Evolutionary conservation across 2,329 filamentous ascomycete species (phyloP).

Genomic region (Nannizziopsis arthrosporioides): DNA sequence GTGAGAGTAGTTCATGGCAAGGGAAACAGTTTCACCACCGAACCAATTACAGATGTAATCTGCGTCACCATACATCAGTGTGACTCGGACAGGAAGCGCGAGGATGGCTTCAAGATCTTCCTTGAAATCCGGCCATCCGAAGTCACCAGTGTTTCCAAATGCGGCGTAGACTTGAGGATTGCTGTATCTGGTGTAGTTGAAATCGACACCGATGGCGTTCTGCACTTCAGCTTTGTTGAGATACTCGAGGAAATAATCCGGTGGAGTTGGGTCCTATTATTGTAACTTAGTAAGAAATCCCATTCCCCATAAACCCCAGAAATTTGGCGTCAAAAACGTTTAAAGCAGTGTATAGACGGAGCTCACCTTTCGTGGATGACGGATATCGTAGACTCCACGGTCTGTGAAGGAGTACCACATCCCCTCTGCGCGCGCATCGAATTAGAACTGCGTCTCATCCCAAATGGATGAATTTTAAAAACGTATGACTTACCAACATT

Average conservation of each 20-base stretch:
- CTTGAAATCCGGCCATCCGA: conserved; percentile 4
- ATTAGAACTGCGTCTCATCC: background rate
- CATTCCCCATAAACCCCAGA: too few relatives aligned
- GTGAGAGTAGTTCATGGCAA: conserved; percentile 6
- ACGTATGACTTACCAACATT: conserved; percentile 36
- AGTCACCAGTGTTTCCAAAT: conserved; percentile 39
- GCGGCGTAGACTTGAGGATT: conserved; percentile 38
- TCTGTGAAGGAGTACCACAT: conserved; percentile 45
- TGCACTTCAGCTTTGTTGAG: conserved; percentile 50
- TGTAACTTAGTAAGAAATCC: conserved; percentile 10
- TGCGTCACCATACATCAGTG: conserved; percentile 8
- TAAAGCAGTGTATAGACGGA: background rate
- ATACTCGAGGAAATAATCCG: conserved; percentile 50
- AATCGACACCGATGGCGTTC: conserved; percentile 48
- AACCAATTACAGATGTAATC: conserved; percentile 11
- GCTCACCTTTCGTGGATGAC: conserved; percentile 36
- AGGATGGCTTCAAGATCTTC: conserved; percentile 6
- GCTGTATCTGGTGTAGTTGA: conserved; percentile 45
- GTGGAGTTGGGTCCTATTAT: conserved; percentile 49
- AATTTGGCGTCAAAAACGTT: too few relatives aligned
- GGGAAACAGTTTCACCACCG: conserved; percentile 6
- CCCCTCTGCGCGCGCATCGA: conserved; percentile 12
- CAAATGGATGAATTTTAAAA: too few relatives aligned
- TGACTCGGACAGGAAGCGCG: conserved; percentile 7
- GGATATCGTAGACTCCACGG: conserved; percentile 41